Percentiles rank a stretch among this genome's conserved stretches.
These are phyloP conservation scores for Rhizopogon vinicolor DNA, from an alignment of 768 basidiomycete species.

Conservation along the genomic window DNA sequence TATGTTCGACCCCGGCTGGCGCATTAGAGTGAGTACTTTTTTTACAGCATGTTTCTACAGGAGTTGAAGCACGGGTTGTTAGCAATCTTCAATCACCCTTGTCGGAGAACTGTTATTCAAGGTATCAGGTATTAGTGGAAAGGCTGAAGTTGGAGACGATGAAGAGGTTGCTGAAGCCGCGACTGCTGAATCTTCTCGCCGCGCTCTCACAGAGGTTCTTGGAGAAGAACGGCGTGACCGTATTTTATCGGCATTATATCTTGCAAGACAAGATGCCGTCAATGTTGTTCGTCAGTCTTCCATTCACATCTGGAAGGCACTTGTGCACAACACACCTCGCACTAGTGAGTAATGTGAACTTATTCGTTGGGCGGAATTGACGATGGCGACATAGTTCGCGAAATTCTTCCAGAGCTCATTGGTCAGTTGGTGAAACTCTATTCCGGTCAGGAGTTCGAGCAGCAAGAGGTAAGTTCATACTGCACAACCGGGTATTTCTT, in stretches of 20 bases:
- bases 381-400: conserved; percentile 55
- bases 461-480: conserved; percentile 67
- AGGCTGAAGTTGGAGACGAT: conserved; percentile 72
- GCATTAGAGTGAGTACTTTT: conserved; percentile 70
- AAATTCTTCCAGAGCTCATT: conserved; percentile 85
- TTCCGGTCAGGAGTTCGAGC: conserved; percentile 76
- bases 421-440: conserved; percentile 73
- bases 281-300: conserved; percentile 86
- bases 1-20: conserved; percentile 94
- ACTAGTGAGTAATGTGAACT: conserved; percentile 55
- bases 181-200: conserved; percentile 74
- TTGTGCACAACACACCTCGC: conserved; percentile 90
- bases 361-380: neutral
- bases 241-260: conserved; percentile 84
- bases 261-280: conserved; percentile 92
- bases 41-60: neutral
- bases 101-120: conserved; percentile 96
- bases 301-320: conserved; percentile 96
- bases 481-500: neutral
- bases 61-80: conserved; percentile 8
- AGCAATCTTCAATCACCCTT: conserved; percentile 95
- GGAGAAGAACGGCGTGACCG: conserved; percentile 87
- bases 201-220: conserved; percentile 82
- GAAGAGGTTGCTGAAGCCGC: conserved; percentile 60
- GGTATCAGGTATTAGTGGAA: conserved; percentile 92